These are phyloP conservation scores for Acorus gramineus DNA, from an alignment of 106 monocot genomes.

Conservation along the genomic window DNA sequence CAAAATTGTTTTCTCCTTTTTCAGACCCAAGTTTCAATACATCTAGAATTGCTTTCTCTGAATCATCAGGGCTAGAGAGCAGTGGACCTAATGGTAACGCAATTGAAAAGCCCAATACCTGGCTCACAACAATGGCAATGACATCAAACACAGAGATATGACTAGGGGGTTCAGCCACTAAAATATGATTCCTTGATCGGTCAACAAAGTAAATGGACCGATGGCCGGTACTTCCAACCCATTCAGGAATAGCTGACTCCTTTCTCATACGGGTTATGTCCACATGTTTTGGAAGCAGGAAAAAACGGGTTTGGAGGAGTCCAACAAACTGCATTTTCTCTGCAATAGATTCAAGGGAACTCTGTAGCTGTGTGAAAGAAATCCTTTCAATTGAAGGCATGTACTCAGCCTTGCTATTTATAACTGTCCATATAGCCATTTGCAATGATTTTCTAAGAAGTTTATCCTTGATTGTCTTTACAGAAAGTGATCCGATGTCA, in stretches of 20 bases:
- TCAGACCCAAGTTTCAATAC: conserved; percentile 59
- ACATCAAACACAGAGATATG: conserved; percentile 76
- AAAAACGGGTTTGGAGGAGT: conserved; percentile 60
- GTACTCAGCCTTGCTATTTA: conserved; percentile 32
- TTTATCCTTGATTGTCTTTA: conserved; percentile 60
- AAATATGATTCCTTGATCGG: conserved; percentile 35
- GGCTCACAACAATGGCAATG: conserved; percentile 63
- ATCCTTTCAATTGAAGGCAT: conserved; percentile 50
- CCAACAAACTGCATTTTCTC: conserved; percentile 70
- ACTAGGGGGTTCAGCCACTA: conserved; percentile 81
- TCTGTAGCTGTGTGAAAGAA: conserved; percentile 31
- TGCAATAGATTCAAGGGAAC: conserved; percentile 34
- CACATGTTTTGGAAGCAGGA: conserved; percentile 54
- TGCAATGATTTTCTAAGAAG: conserved; percentile 74
- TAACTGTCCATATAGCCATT: conserved; percentile 39
- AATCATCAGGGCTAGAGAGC: conserved; percentile 55
- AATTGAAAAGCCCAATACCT: conserved; percentile 38
- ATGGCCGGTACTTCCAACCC: conserved; percentile 49
- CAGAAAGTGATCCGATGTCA: conserved; percentile 45
- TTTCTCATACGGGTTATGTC: conserved; percentile 46
- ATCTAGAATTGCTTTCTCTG: conserved; percentile 55
- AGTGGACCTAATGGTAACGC: conserved; percentile 64
- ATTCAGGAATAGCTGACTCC: conserved; percentile 51
- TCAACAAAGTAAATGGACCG: conserved; percentile 55
- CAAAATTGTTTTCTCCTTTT: conserved; percentile 16